Percentiles rank a stretch among this genome's conserved stretches.
phyloP scores from a whole-genome alignment of 2,329 filamentous ascomycete species.

The Nigrograna mackinnonii region DNA sequence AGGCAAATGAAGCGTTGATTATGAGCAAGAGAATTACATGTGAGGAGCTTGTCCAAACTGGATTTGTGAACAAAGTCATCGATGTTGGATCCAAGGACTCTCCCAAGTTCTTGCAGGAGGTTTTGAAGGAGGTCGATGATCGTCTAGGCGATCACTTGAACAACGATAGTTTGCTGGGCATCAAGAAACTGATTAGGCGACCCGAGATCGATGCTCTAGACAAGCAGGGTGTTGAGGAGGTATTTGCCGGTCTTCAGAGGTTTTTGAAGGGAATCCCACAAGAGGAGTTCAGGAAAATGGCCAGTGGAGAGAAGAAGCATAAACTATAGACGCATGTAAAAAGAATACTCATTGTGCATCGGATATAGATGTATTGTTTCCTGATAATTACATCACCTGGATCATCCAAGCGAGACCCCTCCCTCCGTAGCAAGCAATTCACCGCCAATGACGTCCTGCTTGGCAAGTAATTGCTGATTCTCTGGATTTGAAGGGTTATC shows the following conservation, averaged over 20 bases:
- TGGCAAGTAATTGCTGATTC: slow-evolving; percentile 5
- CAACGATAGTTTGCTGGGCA: slow-evolving; percentile 75
- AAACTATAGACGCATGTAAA: slow-evolving; percentile 65
- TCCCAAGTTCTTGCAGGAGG: slow-evolving; percentile 69
- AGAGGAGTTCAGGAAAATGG: slow-evolving; percentile 84
- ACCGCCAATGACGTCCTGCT: slow-evolving; percentile 27
- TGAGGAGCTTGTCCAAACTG: slow-evolving; percentile 73
- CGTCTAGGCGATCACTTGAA: slow-evolving; percentile 78
- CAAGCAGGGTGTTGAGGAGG: slow-evolving; percentile 78
- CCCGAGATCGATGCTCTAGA: slow-evolving; percentile 76
- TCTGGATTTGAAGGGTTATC: slow-evolving; percentile 6
- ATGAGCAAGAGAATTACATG: slow-evolving; percentile 80
- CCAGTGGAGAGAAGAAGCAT: slow-evolving; percentile 88
- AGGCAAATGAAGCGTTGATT: slow-evolving; percentile 90
- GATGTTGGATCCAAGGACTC: slow-evolving; percentile 62
- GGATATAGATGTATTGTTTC: not conserved
- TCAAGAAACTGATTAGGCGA: slow-evolving; percentile 80
- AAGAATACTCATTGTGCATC: not conserved
- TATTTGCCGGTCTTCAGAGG: slow-evolving; percentile 80
- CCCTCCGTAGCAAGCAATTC: slow-evolving; percentile 37
- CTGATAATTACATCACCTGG: not conserved
- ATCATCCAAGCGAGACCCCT: slow-evolving; percentile 33
- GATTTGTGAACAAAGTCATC: slow-evolving; percentile 88
- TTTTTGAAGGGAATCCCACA: slow-evolving; percentile 83
- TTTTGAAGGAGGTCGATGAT: slow-evolving; percentile 81